Evolutionary conservation across 306 rosid species (phyloP).

Genomic region (Arachis hypogaea): DNA sequence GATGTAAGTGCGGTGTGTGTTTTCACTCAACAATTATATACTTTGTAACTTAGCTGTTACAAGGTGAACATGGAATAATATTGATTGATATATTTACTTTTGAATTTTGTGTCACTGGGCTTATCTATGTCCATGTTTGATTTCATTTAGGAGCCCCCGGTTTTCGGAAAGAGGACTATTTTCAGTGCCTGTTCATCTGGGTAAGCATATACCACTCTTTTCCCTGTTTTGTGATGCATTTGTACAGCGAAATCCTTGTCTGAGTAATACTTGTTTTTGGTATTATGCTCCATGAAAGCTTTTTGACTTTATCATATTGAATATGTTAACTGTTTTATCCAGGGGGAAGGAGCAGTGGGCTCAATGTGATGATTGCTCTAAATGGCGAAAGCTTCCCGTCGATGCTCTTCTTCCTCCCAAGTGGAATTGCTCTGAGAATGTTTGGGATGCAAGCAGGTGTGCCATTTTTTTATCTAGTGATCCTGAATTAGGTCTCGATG

Average conservation of each 20-base stretch:
- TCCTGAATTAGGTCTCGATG: not conserved
- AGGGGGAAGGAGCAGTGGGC: conserved; percentile 94
- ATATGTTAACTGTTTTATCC: conserved; percentile 36
- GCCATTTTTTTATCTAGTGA: conserved; percentile 6
- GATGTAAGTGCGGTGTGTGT: conserved; percentile 61
- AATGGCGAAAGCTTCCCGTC: conserved; percentile 89
- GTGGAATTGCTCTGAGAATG: conserved; percentile 87
- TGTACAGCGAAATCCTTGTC: conserved; percentile 14
- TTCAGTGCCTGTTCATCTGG: conserved; percentile 69
- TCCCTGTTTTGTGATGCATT: conserved; percentile 17
- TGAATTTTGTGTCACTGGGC: conserved; percentile 28
- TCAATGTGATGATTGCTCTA: conserved; percentile 91
- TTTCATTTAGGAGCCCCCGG: conserved; percentile 85
- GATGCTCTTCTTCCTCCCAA: conserved; percentile 92
- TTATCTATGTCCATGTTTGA: conserved; percentile 38
- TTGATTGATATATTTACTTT: conserved; percentile 30
- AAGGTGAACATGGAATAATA: conserved; percentile 10
- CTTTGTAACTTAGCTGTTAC: conserved; percentile 13
- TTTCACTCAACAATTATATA: conserved; percentile 13
- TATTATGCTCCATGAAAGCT: conserved; percentile 11
- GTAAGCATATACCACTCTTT: conserved; percentile 54
- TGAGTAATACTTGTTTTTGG: not conserved
- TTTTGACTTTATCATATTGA: conserved; percentile 22
- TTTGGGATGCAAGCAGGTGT: conserved; percentile 87
- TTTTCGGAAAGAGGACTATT: conserved; percentile 90